A percentile compares a stretch with the other conserved stretches of the same genome.
phyloP scores from a whole-genome alignment of 164 flowering plant genomes.

The Brasenia schreberi region DNA sequence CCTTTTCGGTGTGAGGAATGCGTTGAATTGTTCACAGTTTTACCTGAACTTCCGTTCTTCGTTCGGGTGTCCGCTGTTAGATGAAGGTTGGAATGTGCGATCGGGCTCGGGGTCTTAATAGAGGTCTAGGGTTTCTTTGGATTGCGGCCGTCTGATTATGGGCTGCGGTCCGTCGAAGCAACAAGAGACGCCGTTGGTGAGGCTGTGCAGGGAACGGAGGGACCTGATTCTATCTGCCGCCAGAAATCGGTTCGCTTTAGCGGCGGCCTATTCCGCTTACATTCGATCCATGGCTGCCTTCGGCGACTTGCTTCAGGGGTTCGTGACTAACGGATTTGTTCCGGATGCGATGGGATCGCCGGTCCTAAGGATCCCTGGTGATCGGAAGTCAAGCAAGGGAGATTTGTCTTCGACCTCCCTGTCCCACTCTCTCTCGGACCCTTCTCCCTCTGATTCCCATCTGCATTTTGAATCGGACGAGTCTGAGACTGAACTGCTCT shows the following conservation, averaged over 20 bases:
- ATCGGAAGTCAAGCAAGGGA: constrained; percentile 10
- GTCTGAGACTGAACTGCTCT: not conserved
- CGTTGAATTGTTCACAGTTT: not conserved
- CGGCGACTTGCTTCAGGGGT: constrained; percentile 59
- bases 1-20: not conserved
- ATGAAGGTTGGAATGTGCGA: not conserved
- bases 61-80: not conserved
- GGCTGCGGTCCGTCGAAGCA: constrained; percentile 82
- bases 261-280: constrained; percentile 70
- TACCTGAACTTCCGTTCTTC: not conserved
- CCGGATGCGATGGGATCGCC: constrained; percentile 43
- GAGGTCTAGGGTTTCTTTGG: not conserved
- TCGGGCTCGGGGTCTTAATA: not conserved
- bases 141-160: constrained; percentile 20
- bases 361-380: constrained; percentile 51
- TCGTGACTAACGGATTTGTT: constrained; percentile 42
- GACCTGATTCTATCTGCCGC: constrained; percentile 55
- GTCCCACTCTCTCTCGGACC: constrained; percentile 14
- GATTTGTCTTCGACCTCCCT: constrained; percentile 34
- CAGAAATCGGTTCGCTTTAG: constrained; percentile 53
- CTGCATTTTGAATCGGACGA: not conserved
- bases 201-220: constrained; percentile 66
- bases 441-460: not conserved
- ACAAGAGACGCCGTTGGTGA: constrained; percentile 57
- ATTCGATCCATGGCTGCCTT: constrained; percentile 47